phyloP scores from a whole-genome alignment of 2,329 filamentous ascomycete species.

The Pezicula carpinea region DNA sequence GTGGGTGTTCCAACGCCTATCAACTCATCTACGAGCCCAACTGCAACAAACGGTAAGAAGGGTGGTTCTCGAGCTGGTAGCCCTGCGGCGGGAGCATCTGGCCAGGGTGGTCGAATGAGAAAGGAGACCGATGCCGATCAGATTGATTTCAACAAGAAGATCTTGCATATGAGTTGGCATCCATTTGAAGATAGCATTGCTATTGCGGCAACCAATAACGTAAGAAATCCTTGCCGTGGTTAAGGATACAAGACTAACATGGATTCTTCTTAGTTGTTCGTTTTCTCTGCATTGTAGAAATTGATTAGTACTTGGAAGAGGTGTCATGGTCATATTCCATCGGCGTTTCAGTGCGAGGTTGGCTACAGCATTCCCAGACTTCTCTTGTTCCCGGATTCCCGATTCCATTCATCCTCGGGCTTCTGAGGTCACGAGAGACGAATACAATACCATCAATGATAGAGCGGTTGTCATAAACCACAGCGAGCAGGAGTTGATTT shows the following conservation, averaged over 20 bases:
- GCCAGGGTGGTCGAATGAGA: constrained; percentile 88
- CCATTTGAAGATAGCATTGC: constrained; percentile 99
- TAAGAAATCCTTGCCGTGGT: constrained; percentile 49
- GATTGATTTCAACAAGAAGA: constrained; percentile 99
- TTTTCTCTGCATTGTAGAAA: constrained; percentile 69
- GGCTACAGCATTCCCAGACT: constrained; percentile 19
- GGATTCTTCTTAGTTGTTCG: constrained; percentile 55
- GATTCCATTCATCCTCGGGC: constrained; percentile 17
- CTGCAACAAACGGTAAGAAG: constrained; percentile 75
- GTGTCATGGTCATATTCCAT: constrained; percentile 26
- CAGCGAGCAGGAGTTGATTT: constrained; percentile 4
- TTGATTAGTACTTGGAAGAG: constrained; percentile 17
- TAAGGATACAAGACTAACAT: constrained; percentile 11
- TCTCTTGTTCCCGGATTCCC: constrained; percentile 15
- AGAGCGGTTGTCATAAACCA: constrained; percentile 4
- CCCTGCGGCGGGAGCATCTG: constrained; percentile 67
- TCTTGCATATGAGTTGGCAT: constrained; percentile 99
- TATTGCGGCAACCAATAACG: constrained; percentile 98
- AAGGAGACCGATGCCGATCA: constrained; percentile 99
- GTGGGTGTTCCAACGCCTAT: constrained; percentile 97
- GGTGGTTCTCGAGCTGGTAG: constrained; percentile 82
- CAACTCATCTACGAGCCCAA: constrained; percentile 73
- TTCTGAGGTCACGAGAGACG: constrained; percentile 21
- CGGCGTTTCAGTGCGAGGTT: constrained; percentile 26
- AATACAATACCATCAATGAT: constrained; percentile 19